Evolutionary conservation across 2,329 filamentous ascomycete genomes (phyloP).

Genomic region (Aspergillus costaricaensis): DNA sequence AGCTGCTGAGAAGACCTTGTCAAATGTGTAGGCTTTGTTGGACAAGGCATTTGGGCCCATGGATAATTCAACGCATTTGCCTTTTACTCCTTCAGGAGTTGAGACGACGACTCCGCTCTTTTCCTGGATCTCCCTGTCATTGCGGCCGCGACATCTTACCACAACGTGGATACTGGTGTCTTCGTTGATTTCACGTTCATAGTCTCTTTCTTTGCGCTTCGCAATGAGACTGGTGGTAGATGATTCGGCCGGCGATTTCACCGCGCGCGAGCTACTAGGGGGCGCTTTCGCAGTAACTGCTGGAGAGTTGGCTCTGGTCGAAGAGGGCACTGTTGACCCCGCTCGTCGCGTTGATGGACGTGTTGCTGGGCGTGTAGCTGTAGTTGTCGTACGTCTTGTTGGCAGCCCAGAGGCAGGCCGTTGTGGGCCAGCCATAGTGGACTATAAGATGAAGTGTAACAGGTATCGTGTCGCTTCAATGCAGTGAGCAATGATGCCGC

Average conservation of each 20-base stretch:
- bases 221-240: slow-evolving; percentile 54
- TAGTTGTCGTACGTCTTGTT: slow-evolving; percentile 46
- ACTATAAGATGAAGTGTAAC: background rate
- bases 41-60: slow-evolving; percentile 91
- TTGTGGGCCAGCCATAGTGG: slow-evolving; percentile 57
- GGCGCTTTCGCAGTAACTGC: slow-evolving; percentile 67
- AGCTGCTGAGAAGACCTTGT: slow-evolving; percentile 93
- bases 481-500: background rate
- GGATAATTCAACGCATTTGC: slow-evolving; percentile 77
- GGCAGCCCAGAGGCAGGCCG: slow-evolving; percentile 53
- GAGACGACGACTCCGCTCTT: slow-evolving; percentile 91
- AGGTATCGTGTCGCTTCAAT: background rate
- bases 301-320: slow-evolving; percentile 66
- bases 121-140: slow-evolving; percentile 86
- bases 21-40: slow-evolving; percentile 96
- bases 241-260: slow-evolving; percentile 47
- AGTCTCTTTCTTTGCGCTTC: slow-evolving; percentile 88
- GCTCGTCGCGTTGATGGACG: slow-evolving; percentile 54
- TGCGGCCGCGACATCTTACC: slow-evolving; percentile 89
- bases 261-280: slow-evolving; percentile 38
- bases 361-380: slow-evolving; percentile 50
- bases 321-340: slow-evolving; percentile 45
- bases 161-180: slow-evolving; percentile 99
- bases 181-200: slow-evolving; percentile 68
- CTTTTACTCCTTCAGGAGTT: slow-evolving; percentile 78